phyloP scores from a whole-genome alignment of 2,329 filamentous ascomycete species.

The Cladosporium sp. region DNA sequence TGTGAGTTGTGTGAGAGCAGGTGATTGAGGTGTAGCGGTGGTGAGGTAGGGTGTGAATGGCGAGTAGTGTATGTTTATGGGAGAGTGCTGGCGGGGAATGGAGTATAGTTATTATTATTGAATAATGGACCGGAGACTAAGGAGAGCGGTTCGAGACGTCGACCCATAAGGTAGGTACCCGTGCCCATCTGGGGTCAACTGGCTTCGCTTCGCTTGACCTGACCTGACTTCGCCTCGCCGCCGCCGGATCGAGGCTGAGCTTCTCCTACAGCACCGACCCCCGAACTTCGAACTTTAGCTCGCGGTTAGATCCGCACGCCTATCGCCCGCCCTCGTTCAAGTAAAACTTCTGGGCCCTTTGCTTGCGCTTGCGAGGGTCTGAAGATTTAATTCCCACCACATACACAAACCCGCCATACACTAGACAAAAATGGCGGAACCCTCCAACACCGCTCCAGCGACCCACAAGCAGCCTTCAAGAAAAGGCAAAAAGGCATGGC shows the following conservation, averaged over 20 bases:
- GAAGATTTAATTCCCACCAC: neutral
- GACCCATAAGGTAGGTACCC: too few species aligned
- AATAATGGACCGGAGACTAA: neutral
- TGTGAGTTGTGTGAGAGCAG: neutral
- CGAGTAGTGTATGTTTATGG: conserved; percentile 1
- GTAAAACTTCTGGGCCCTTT: conserved; percentile 9
- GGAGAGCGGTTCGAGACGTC: neutral
- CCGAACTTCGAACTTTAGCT: neutral
- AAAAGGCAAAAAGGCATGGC: conserved; percentile 98
- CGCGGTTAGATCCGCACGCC: conserved; percentile 8
- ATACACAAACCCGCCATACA: neutral
- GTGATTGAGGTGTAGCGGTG: neutral
- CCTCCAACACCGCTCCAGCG: conserved; percentile 62
- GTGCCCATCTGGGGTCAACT: neutral
- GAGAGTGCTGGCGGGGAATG: neutral
- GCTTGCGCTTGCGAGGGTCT: conserved; percentile 2
- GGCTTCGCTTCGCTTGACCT: neutral
- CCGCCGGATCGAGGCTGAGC: conserved; percentile 8
- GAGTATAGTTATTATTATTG: neutral
- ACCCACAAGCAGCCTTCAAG: conserved; percentile 86
- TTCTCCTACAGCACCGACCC: neutral
- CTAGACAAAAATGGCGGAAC: conserved; percentile 41
- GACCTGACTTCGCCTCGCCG: neutral
- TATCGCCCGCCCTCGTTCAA: neutral
- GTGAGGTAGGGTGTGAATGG: neutral